Base-by-base conservation (phyloP, 345 rosid genomes). In the Lepidium aucheri region DNA sequence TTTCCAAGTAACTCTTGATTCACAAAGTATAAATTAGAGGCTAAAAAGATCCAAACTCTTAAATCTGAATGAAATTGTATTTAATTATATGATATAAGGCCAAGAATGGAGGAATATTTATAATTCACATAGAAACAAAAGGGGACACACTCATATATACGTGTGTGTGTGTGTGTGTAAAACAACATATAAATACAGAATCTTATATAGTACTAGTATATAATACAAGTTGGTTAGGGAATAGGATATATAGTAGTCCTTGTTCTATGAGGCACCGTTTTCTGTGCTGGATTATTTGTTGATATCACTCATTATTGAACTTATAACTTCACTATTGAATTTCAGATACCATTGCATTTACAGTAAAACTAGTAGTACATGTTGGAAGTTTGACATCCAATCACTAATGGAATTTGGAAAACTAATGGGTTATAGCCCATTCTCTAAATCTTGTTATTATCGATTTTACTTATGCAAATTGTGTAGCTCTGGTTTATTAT, bases 81-180 rank as follows among this genome's bases (percentile, higher is more conserved):
- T 34, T 22, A 22, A 40, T 1, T 42, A 11, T 43, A 35, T 51
- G 11, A 53, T 36, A 30, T 36, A 74, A 74, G 13, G 73, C 53
- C 63, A 74, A 67, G 62, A 67, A 22, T 45, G 9, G 47, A 39
- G 41, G 73, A 74, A 74, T 74, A 74, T 67, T 74, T 60, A 44
- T 45, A 28, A n/a, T 44, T 60, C 73, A 45, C 73, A 50, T 60
- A 61, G 33, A 60, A 74, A 67, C 68, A 67, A 74, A 74, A 74
- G n/a, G 18, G 32, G 60, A 39, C 63, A 53, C 68, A 44, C 20
- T 51, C 60, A 57, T 63, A 16, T 49, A 41, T 42, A 47, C 32
- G 38, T 70, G 16, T 50, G 38, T 62, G 16, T n/a, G 38, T 70
- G 16, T 50, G 38, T 50, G 41, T 56, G 20, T 72, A 26, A 41